Percentiles rank a stretch among this genome's conserved stretches.
phyloP scores from a whole-genome alignment of 139 green algal genomes.

The Chlamydomonas eustigma region DNA sequence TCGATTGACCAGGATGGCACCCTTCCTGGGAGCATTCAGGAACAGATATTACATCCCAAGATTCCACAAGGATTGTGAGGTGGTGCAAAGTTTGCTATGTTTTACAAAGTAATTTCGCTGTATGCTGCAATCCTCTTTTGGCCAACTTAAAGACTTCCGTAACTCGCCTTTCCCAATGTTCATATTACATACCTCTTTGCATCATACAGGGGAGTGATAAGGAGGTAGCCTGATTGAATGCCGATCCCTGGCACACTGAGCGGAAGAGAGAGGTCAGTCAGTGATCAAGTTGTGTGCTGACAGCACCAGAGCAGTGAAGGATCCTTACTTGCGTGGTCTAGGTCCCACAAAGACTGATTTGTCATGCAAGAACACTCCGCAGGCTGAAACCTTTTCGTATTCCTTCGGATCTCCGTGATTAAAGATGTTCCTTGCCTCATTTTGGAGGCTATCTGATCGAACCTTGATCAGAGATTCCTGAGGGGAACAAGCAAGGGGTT shows the following conservation, averaged over 20 bases:
- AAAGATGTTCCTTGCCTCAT: neutral
- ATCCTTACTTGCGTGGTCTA: conserved; percentile 33
- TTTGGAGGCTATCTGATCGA: neutral
- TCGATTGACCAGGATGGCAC: conserved; percentile 60
- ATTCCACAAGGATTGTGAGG: too few relatives aligned
- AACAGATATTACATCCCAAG: too few relatives aligned
- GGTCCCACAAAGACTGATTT: conserved; percentile 64
- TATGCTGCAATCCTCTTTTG: too few relatives aligned
- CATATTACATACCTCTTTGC: conserved; percentile 23
- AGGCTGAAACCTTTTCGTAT: conserved; percentile 13
- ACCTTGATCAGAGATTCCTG: conserved; percentile 10
- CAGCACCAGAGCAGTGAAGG: neutral
- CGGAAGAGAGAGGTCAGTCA: neutral
- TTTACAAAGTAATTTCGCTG: too few relatives aligned
- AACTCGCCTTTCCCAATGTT: too few relatives aligned
- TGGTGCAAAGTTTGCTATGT: too few relatives aligned
- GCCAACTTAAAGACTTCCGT: too few relatives aligned
- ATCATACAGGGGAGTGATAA: conserved; percentile 61
- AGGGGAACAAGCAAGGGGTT: neutral
- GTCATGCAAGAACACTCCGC: conserved; percentile 50
- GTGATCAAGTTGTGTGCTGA: neutral
- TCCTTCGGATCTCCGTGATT: neutral
- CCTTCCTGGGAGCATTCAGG: conserved; percentile 20
- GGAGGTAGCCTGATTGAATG: conserved; percentile 49
- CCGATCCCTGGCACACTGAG: conserved; percentile 23